phyloP scores from a whole-genome alignment of 106 monocot species.

The Dendrobium huoshanense region DNA sequence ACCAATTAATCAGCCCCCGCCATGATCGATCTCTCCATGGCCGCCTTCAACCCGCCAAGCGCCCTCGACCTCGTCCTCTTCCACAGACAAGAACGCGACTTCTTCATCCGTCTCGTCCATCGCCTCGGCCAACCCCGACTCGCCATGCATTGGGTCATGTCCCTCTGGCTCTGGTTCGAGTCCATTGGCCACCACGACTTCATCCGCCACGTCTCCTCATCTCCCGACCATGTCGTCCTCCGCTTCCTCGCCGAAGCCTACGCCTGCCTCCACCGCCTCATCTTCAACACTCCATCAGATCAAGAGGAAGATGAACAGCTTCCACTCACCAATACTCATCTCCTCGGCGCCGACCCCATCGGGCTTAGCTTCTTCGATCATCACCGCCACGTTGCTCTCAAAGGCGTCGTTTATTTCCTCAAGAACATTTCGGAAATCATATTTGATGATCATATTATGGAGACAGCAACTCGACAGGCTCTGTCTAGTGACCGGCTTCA shows the following conservation, averaged over 20 bases:
- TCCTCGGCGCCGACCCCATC: conserved; percentile 21
- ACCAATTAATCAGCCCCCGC: background rate
- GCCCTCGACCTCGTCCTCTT: conserved; percentile 38
- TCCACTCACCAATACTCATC: conserved; percentile 14
- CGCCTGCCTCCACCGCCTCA: conserved; percentile 21
- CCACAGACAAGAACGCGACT: conserved; percentile 32
- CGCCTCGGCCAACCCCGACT: conserved; percentile 10
- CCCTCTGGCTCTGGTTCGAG: conserved; percentile 75
- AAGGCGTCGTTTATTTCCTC: conserved; percentile 10
- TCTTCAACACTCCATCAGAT: background rate
- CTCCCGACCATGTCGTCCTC: conserved; percentile 20
- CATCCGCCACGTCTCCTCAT: conserved; percentile 37
- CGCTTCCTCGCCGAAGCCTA: conserved; percentile 33
- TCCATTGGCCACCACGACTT: conserved; percentile 60
- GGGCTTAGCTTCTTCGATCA: conserved; percentile 30
- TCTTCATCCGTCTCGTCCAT: conserved; percentile 25
- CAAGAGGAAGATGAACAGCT: conserved; percentile 2
- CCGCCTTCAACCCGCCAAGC: background rate
- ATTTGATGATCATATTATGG: conserved; percentile 23
- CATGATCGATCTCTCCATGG: background rate
- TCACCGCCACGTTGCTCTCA: conserved; percentile 9
- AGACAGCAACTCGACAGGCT: background rate
- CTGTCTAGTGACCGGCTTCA: conserved; percentile 5
- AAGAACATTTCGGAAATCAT: conserved; percentile 22
- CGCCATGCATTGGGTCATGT: conserved; percentile 25